Conservation (phyloP, 1,284 basidiomycete species). For the Laetiporus sulphureus region DNA sequence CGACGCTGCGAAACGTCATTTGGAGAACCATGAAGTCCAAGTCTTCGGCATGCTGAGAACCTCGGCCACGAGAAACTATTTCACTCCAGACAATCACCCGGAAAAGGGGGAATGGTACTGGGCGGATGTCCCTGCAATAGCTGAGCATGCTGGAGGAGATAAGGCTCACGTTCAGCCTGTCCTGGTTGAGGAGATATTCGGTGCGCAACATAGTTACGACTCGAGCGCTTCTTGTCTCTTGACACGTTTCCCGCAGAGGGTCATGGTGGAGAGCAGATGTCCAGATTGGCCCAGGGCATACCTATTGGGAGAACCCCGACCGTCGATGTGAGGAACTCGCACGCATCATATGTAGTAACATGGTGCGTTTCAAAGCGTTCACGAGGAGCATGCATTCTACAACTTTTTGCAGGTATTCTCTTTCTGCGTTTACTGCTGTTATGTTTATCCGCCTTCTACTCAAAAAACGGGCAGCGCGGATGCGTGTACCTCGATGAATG, state of each 20-base stretch:
- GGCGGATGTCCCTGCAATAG: constrained; percentile 82
- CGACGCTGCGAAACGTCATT: constrained; percentile 27
- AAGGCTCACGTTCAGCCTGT: constrained; percentile 73
- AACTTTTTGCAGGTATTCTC: constrained; percentile 49
- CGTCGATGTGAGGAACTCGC: constrained; percentile 90
- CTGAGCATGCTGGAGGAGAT: constrained; percentile 71
- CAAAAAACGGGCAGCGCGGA: constrained; percentile 36
- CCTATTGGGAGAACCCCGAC: constrained; percentile 83
- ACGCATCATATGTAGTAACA: constrained; percentile 92
- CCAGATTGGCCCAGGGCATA: constrained; percentile 63
- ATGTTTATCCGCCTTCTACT: constrained; percentile 58
- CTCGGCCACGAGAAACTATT: constrained; percentile 64
- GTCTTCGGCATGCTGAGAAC: constrained; percentile 73
- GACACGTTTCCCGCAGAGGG: constrained; percentile 52
- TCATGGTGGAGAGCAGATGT: constrained; percentile 62
- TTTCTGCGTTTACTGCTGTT: constrained; percentile 60
- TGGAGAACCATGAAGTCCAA: constrained; percentile 51
- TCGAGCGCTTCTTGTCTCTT: neutral
- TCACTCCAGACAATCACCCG: constrained; percentile 87
- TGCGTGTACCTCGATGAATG: constrained; percentile 27
- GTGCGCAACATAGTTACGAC: constrained; percentile 35
- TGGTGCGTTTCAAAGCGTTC: constrained; percentile 50
- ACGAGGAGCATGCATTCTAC: neutral
- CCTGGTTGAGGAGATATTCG: constrained; percentile 80
- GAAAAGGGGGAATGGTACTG: constrained; percentile 87